A percentile compares a stretch with the other conserved stretches of the same genome.
phyloP scores from a whole-genome alignment of 495 filamentous ascomycete species.

The Penicillium paxilli region DNA sequence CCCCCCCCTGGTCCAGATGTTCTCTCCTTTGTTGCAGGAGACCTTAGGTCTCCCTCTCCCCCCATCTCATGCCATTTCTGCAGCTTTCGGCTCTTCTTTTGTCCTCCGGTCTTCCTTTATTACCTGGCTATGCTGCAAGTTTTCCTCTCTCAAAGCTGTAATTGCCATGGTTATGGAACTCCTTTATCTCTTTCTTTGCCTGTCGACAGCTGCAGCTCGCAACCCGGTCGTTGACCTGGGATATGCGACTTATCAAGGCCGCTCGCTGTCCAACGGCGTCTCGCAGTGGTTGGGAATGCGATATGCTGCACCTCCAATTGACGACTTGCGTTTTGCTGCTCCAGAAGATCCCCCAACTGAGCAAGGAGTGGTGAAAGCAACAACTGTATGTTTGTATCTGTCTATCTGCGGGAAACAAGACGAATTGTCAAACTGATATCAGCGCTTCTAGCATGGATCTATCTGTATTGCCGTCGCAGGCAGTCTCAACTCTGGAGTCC shows the following conservation, averaged over 20 bases:
- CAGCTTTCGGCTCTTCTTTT: constrained; percentile 5
- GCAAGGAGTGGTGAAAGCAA: constrained; percentile 43
- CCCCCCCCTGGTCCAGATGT: background rate
- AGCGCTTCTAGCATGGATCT: constrained; percentile 37
- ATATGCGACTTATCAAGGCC: constrained; percentile 43
- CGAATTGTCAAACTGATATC: background rate
- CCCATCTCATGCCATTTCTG: background rate
- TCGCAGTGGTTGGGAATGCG: constrained; percentile 67
- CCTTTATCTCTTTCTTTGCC: constrained; percentile 14
- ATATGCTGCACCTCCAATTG: constrained; percentile 61
- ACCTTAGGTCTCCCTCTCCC: background rate
- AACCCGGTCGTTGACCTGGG: constrained; percentile 40
- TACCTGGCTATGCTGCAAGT: constrained; percentile 5
- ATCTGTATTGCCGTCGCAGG: constrained; percentile 52
- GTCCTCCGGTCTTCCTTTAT: constrained; percentile 2
- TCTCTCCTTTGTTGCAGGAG: background rate
- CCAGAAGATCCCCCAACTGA: constrained; percentile 53
- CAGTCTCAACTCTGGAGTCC: constrained; percentile 27
- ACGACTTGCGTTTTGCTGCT: constrained; percentile 57
- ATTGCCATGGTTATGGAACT: constrained; percentile 10
- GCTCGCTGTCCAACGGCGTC: constrained; percentile 42
- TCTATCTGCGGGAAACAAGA: background rate
- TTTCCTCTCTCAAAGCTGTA: background rate
- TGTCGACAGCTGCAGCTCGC: too few species aligned
- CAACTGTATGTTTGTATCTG: constrained; percentile 28